Percentiles rank a stretch among this genome's conserved stretches.
Evolutionary conservation across 768 basidiomycete genomes (phyloP).

Genomic region (Epithele typhae): DNA sequence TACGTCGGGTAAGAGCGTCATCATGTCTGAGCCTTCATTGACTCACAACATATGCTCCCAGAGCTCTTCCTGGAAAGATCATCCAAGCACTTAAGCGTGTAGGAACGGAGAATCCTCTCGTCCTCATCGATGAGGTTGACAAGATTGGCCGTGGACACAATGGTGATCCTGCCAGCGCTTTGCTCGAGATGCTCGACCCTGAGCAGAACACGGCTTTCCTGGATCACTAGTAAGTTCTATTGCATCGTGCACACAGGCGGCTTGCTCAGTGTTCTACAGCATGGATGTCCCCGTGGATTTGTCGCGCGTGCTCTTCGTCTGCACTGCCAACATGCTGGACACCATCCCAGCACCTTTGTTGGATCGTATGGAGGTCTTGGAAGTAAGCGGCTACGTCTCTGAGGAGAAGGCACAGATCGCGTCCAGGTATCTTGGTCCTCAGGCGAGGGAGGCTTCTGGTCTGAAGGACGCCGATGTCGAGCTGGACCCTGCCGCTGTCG

Average conservation of each 20-base stretch:
- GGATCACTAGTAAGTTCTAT: conserved; percentile 82
- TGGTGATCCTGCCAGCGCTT: conserved; percentile 87
- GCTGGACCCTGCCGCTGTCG: conserved; percentile 73
- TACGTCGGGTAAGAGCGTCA: conserved; percentile 77
- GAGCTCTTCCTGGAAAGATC: conserved; percentile 91
- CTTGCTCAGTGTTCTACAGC: conserved; percentile 33
- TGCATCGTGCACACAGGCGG: not conserved
- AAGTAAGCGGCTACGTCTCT: conserved; percentile 91
- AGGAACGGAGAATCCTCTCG: conserved; percentile 90
- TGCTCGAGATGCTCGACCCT: conserved; percentile 91
- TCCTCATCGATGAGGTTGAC: conserved; percentile 94
- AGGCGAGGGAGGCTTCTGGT: conserved; percentile 89
- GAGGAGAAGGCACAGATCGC: conserved; percentile 92
- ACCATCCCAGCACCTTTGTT: conserved; percentile 92
- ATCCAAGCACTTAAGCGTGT: conserved; percentile 92
- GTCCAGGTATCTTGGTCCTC: conserved; percentile 82
- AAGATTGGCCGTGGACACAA: conserved; percentile 91
- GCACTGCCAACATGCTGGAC: conserved; percentile 86
- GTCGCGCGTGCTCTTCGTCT: conserved; percentile 94
- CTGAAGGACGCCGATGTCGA: conserved; percentile 80
- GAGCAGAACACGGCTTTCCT: conserved; percentile 94
- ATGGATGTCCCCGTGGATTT: conserved; percentile 97
- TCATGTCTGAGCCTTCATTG: not conserved
- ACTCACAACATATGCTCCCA: conserved; percentile 25
- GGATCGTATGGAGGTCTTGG: conserved; percentile 95